Conservation (phyloP, 352 stramenopile species). For the Pythium phragmitis region DNA sequence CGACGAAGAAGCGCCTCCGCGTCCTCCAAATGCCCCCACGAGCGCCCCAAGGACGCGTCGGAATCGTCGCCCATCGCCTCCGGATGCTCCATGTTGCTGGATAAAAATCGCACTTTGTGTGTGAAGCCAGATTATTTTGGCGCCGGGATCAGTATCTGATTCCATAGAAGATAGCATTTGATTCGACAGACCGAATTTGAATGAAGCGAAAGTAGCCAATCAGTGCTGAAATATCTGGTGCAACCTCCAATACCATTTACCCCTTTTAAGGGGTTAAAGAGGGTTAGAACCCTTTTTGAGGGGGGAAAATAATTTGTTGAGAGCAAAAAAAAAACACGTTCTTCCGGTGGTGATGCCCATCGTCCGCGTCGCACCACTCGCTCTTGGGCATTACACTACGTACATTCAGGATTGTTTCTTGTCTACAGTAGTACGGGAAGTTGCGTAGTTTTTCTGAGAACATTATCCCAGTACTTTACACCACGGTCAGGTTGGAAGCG, state of each 20-base stretch:
- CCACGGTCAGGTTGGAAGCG: no score
- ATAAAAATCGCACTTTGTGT: constrained; percentile 10
- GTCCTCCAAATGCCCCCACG: not conserved
- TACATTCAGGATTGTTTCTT: no score
- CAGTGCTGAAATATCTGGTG: not conserved
- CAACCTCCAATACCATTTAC: not conserved
- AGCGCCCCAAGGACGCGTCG: constrained; percentile 3
- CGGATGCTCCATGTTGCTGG: constrained; percentile 4
- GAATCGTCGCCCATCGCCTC: not conserved
- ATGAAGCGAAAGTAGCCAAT: constrained; percentile 1
- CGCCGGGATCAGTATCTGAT: constrained; percentile 6
- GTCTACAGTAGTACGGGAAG: no score
- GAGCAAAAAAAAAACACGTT: no score
- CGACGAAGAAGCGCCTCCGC: not conserved
- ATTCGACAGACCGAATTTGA: constrained; percentile 6
- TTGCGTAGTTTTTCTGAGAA: no score
- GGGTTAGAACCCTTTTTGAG: no score
- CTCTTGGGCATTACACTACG: no score
- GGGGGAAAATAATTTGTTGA: no score
- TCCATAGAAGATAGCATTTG: constrained; percentile 2
- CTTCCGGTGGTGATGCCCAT: no score
- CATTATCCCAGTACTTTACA: no score
- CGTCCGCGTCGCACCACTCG: not conserved
- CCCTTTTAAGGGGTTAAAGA: not conserved
- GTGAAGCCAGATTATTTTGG: not conserved